Conservation (phyloP, 768 basidiomycete species). For the Udeniomyces megalosporus region DNA sequence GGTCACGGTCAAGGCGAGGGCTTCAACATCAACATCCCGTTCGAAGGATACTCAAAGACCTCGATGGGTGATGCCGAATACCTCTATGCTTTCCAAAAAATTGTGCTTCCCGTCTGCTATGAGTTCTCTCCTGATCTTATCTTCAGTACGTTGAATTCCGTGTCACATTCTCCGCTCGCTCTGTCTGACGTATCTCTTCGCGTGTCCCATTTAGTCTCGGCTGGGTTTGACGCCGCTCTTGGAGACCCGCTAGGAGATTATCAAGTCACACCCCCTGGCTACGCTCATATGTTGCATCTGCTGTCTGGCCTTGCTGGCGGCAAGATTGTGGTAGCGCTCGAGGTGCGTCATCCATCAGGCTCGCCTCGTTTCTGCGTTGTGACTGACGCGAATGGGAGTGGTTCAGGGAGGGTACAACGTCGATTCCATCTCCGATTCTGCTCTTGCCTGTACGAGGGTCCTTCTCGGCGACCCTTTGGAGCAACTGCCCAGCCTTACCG, state of each 20-base stretch:
- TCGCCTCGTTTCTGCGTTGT: neutral
- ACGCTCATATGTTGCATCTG: constrained; percentile 99
- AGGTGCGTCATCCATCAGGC: constrained; percentile 39
- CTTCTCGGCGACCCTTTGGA: constrained; percentile 79
- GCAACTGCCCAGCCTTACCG: constrained; percentile 32
- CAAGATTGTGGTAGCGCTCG: constrained; percentile 77
- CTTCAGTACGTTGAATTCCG: constrained; percentile 50
- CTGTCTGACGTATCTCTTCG: too few relatives aligned
- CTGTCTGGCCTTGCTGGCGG: constrained; percentile 73
- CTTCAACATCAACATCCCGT: constrained; percentile 89
- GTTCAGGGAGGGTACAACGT: constrained; percentile 90
- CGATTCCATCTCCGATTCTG: constrained; percentile 69
- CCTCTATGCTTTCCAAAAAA: constrained; percentile 83
- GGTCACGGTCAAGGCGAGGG: constrained; percentile 73
- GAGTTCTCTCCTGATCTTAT: constrained; percentile 94
- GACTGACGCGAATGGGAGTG: too few relatives aligned
- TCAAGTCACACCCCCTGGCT: constrained; percentile 75
- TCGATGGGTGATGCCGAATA: constrained; percentile 86
- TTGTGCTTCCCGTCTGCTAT: constrained; percentile 91
- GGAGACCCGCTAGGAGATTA: constrained; percentile 89
- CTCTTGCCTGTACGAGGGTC: constrained; percentile 69
- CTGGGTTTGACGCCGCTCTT: constrained; percentile 89
- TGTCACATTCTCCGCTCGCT: too few relatives aligned
- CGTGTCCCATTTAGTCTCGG: constrained; percentile 91
- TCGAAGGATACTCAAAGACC: constrained; percentile 50